Evolutionary conservation across 345 rosid genomes (phyloP).

Genomic region (Sonneratia alba): DNA sequence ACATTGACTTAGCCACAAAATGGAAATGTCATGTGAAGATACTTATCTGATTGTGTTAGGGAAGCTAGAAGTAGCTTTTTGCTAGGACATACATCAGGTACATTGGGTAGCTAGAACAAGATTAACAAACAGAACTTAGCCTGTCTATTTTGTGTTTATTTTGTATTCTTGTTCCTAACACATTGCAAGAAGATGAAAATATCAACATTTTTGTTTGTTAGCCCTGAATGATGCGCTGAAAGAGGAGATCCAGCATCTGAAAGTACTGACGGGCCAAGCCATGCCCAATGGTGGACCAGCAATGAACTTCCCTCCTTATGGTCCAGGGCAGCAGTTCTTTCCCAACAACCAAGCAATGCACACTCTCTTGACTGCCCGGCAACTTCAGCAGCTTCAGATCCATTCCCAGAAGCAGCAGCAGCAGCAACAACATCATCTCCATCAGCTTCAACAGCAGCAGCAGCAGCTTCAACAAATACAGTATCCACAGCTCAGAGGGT

Average conservation of each 20-base stretch:
- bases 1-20: background rate
- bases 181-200: background rate
- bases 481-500: slow-evolving; percentile 17
- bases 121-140: background rate
- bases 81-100: background rate
- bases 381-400: slow-evolving; percentile 89
- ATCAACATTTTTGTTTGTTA: slow-evolving; percentile 10
- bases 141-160: background rate
- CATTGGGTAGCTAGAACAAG: background rate
- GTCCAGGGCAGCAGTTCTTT: slow-evolving; percentile 57
- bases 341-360: slow-evolving; percentile 57
- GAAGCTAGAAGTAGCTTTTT: background rate
- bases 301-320: slow-evolving; percentile 52
- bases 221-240: slow-evolving; percentile 82
- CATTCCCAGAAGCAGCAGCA: slow-evolving; percentile 71
- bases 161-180: background rate
- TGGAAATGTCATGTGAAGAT: background rate
- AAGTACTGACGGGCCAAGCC: slow-evolving; percentile 58
- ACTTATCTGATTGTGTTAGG: background rate
- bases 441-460: slow-evolving; percentile 4
- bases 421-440: slow-evolving; percentile 29
- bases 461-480: slow-evolving; percentile 8
- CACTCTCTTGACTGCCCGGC: slow-evolving; percentile 59
- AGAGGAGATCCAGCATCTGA: slow-evolving; percentile 94
- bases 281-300: slow-evolving; percentile 52